Base-by-base conservation (phyloP, 148 eudicot species). In the Rhododendron vialii region DNA sequence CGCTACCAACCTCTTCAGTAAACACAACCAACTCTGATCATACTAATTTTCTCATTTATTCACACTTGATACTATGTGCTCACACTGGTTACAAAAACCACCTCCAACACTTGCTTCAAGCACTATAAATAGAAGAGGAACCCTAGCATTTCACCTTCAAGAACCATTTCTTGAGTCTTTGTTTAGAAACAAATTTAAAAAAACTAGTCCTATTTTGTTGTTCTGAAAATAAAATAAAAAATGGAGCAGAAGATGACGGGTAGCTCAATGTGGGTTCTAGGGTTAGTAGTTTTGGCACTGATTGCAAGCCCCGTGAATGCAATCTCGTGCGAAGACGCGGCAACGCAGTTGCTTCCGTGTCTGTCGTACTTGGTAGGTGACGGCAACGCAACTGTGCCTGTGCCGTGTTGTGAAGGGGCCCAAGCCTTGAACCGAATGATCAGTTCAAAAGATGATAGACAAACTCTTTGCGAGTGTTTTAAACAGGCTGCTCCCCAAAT, bases 271-370 rank as follows among this genome's bases (percentile, higher is more conserved):
- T 82, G 71, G 69, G 71, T 35, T 22, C 13, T 82, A 4, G 84
- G 69, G 63, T 35, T 82, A 63, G 30, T 82, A 8, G 47, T 35
- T 82, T 57, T 82, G 84, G 84, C 47, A 7, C 8, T 82, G 28
- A 11, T 82, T 57, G 45, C 48, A 55, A 82, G 30, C 71, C 84
- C 47, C 2, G 75, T 14, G 51, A 38, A 41, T 15, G 57, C 85
- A 36, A 50, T 82, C 26, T 43, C 88, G 2, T 86, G 88, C 80
- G 75, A 86, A 74, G 88, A 82, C 0, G 88, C 85, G 0, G 8
- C 47, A 14, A 17, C 83, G 2, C 51, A 76, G 28, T 10, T 86
- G 17, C 3, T 74, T 69, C 88, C 88, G 2, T 86, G 88, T 28
- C 0, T 81, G 57, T 14, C 17, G 5, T 86, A 24, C 59, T 74